Evolutionary conservation across 306 rosid species (phyloP), one percentile per base, ranked within the genome.

Genomic region (Lotus japonicus): DNA sequence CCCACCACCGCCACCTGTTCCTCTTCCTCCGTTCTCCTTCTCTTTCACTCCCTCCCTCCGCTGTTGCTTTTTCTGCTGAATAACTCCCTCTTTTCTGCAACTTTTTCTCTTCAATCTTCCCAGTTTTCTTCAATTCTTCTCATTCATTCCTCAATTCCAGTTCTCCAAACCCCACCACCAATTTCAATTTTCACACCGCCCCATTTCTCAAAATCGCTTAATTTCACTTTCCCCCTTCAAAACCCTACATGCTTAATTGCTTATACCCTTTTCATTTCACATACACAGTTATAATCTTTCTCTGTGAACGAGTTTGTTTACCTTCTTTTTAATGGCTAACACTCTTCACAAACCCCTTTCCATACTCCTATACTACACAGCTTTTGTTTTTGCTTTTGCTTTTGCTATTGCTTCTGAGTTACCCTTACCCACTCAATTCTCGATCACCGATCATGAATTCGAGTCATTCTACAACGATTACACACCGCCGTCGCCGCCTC

Each of bases 401-500:
- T 77, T n/a, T n/a, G n/a, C n/a, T n/a, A n/a, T n/a, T n/a, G n/a
- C n/a, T n/a, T n/a, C n/a, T n/a, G n/a, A n/a, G n/a, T n/a, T n/a
- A n/a, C 81, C 1, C 6, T 35, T 55, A 2, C 60, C 41, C 56
- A 81, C 77, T 58, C 86, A 76, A 19, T 86, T 89, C 72, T 89
- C 96, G 5, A 86, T 83, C 62, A n/a, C 61, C 11, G 78, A 66
- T 53, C 83, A 78, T 2, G 84, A 83, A 17, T 59, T 80, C 41
- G 83, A 88, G 45, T 65, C 74, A 0, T 55, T 89, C 16, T 85
- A 84, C 3, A 83, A 88, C 21, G 97, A 90, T 79, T 94, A 94
- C 65, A 28, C 84, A 5, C 98, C 97, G 3, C 99, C 97, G n/a
- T 58, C 96, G 17, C 97, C 98, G 4, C 96, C 96, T 0, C 90